Evolutionary conservation across 2,329 filamentous ascomycete genomes (phyloP).

Genomic region (Trichoderma polysporum): DNA sequence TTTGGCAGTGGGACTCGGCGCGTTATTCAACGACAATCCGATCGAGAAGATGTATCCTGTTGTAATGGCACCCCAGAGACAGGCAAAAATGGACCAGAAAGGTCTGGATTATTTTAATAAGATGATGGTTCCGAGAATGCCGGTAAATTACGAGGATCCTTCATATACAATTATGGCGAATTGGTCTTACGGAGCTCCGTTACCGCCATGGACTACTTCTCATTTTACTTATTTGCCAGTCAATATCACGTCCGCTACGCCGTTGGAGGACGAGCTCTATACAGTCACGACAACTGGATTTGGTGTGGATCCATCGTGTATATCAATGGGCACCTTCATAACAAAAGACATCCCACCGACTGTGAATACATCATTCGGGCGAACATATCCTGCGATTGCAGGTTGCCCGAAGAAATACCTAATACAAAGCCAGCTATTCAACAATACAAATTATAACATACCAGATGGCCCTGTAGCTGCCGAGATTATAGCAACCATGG

Average conservation of each 20-base stretch:
- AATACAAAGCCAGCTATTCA: neutral
- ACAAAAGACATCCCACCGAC: neutral
- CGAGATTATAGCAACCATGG: neutral
- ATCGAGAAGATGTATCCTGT: constrained; percentile 2
- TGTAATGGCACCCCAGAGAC: neutral
- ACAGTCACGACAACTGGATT: too few relatives aligned
- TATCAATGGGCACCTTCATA: neutral
- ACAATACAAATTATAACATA: neutral
- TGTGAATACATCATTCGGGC: neutral
- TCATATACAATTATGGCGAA: constrained; percentile 46
- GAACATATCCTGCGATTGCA: neutral
- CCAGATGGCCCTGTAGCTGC: neutral
- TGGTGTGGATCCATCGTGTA: too few relatives aligned
- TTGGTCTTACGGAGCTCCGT: constrained; percentile 38
- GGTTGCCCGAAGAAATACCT: neutral
- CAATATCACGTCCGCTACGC: too few relatives aligned
- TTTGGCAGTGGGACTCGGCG: constrained; percentile 51
- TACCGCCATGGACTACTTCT: constrained; percentile 51
- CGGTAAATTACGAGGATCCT: constrained; percentile 25
- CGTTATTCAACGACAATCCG: constrained; percentile 46
- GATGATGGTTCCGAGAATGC: neutral
- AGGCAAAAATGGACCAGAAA: neutral
- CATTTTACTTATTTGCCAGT: constrained; percentile 35
- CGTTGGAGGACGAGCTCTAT: constrained; percentile 17
- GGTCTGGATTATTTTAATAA: neutral